Evolutionary conservation across 2,329 filamentous ascomycete genomes (phyloP).

Genomic region (Microcyclosporella mali): DNA sequence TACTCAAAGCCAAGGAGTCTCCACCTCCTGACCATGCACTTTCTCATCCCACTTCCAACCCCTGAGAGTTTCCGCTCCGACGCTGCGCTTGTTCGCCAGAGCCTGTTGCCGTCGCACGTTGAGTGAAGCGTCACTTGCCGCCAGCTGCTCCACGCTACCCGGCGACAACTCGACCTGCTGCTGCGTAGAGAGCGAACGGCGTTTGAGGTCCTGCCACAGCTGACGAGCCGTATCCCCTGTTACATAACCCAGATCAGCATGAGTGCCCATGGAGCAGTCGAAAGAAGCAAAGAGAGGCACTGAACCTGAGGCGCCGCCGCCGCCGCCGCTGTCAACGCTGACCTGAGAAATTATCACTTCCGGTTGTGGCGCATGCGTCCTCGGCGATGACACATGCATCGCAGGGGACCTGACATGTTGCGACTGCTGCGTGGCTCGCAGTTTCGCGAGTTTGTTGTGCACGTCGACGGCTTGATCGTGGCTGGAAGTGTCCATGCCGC

Average conservation of each 20-base stretch:
- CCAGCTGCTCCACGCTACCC: constrained; percentile 20
- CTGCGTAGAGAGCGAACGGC: constrained; percentile 24
- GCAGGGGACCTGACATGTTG: neutral
- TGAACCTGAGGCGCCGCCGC: no score
- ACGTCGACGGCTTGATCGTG: constrained; percentile 7
- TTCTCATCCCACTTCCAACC: constrained; percentile 30
- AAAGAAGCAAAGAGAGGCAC: no score
- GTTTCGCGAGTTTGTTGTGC: constrained; percentile 9
- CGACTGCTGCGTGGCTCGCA: no score
- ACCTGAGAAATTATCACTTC: no score
- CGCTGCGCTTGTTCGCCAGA: constrained; percentile 35
- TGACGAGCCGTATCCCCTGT: constrained; percentile 29
- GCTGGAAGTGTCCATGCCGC: constrained; percentile 3
- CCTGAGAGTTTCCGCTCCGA: constrained; percentile 37
- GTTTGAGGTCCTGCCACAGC: constrained; percentile 36
- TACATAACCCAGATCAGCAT: no score
- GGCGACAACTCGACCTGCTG: constrained; percentile 22
- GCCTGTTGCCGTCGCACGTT: constrained; percentile 30
- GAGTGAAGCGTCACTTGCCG: constrained; percentile 21
- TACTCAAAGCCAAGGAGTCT: no score
- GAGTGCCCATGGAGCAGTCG: no score
- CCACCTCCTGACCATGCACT: constrained; percentile 1
- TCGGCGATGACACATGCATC: neutral
- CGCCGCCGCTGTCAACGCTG: no score
- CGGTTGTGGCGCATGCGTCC: no score